Base-by-base conservation (phyloP, 805 yeast species). In the Candida incommunis region DNA sequence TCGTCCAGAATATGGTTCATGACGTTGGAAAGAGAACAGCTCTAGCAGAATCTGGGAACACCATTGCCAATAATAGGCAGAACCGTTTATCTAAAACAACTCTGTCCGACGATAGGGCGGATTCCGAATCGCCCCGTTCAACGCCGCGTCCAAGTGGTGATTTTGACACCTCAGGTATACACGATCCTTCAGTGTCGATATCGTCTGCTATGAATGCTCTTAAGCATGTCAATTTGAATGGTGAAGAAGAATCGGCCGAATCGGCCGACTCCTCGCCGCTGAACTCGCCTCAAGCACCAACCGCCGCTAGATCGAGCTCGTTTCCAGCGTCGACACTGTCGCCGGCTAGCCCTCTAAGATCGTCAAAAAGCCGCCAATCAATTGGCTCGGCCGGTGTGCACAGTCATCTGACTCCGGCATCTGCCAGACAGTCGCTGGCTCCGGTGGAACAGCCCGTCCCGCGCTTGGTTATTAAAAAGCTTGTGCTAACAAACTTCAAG, bases 401-500 rank as follows among this genome's bases (percentile, higher is more conserved):
- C 11, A 9, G 11, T 7, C 27, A 9, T 13, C 7, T 9, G 7
- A 7, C 7, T 9, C 11, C 27, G 11, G 37, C 37, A 31, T 11
- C 37, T 11, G 13, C 27, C 27, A 25, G 27, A 25, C 37, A n/a
- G 18, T n/a, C 37, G 4, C 13, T n/a, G 13, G 37, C 37, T 13
- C 37, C 37, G 7, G n/a, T 11, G n/a, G 9, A 7, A 15, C 45
- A 42, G n/a, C 54, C 57, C 7, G 43, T 44, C 22, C 50, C 47
- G 43, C 67, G 98, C 42, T 62, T 92, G 22, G 92, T 85, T 4
- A 88, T 92, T 41, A 67, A 78, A 41, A 76, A 76, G 52, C 63
- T 92, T 23, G 81, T 80, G 1, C 68, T 94, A 37, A 78, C 80
- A 1, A 82, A 92, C 59, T 92, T 92, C 73, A 92, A 92, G 59